Base-by-base conservation (phyloP, 805 yeast species). In the Metschnikowia chrysomelidarum region DNA sequence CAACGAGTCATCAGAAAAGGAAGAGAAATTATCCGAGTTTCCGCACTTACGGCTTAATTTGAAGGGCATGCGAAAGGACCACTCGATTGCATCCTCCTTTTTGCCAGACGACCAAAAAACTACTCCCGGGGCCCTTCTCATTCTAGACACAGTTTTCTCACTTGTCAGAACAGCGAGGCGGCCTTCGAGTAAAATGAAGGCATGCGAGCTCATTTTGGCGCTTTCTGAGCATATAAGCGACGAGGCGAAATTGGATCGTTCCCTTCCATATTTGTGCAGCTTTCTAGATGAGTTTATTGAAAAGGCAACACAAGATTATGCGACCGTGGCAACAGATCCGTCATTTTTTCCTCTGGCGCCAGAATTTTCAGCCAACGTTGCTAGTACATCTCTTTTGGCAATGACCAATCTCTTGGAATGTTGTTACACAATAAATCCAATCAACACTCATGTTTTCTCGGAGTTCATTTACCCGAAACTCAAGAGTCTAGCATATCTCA, bases 391-490 rank as follows among this genome's bases (percentile, higher is more conserved):
- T 0, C 49, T 93, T 6, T 65, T 76, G 29, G 64, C 80, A 2
- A 52, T 86, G 29, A 77, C 94, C 0, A 89, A 86, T 24, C 58
- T 93, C 2, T 58, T 91, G 24, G 59, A 67, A 5, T 67, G 81
- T 45, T 82, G 88, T 25, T 74, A 77, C 17, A 68, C 70, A 0
- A 70, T 89, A 8, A 78, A 84, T 0, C 85, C 91, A 0, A 73
- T 87, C 22, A 91, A 93, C 53, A 82, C 76, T 12, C 71, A 78
- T 30, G 62, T 91, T 3, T 87, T 88, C 51, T 76, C 88, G 0
- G 97, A 89, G 46, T 91, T 87, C 55, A 64, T 91, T 15, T 53
- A 86, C 4, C 97, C 96, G 0, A 73, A 83, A 36, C 53, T 91
- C 5, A 62, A 50, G 5, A 43, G 43, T 9, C 43, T 63, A 9